phyloP scores from a whole-genome alignment of 495 filamentous ascomycete species.

The Penicillium atrosanguineum region DNA sequence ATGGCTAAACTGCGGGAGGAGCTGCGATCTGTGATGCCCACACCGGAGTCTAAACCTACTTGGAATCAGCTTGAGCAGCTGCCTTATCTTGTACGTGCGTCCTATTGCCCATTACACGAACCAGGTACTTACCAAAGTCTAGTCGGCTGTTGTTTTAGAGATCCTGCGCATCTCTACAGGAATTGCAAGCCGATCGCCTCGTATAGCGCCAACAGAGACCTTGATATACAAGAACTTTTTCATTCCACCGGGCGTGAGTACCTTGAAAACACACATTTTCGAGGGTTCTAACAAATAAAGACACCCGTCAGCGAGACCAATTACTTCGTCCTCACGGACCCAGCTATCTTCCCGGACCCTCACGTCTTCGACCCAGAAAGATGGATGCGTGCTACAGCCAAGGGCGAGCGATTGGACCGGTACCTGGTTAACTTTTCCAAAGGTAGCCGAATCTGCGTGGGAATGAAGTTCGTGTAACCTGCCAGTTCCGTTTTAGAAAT shows the following conservation, averaged over 20 bases:
- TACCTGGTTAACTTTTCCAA: constrained; percentile 43
- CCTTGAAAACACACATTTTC: constrained; percentile 1
- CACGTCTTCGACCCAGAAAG: constrained; percentile 48
- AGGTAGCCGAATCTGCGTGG: constrained; percentile 42
- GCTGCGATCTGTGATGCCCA: too few species aligned
- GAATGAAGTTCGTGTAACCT: constrained; percentile 33
- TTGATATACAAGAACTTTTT: constrained; percentile 40
- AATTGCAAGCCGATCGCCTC: constrained; percentile 34
- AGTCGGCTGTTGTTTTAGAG: constrained; percentile 46
- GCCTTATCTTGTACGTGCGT: too few species aligned
- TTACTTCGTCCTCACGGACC: constrained; percentile 45
- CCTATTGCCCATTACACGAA: too few species aligned
- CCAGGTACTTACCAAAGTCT: background rate
- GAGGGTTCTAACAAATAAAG: constrained; percentile 16
- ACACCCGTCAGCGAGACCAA: constrained; percentile 46
- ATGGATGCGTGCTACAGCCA: constrained; percentile 40
- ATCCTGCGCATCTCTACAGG: constrained; percentile 44
- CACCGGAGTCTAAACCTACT: too few species aligned
- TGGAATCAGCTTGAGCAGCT: too few species aligned
- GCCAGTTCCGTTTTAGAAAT: background rate
- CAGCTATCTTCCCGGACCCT: constrained; percentile 47
- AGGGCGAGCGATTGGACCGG: constrained; percentile 30
- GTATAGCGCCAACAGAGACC: constrained; percentile 39
- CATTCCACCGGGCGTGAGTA: constrained; percentile 31
- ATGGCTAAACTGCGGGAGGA: too few species aligned